Conservation (phyloP, 2,329 filamentous ascomycete species). For the Penicillium sp. region DNA sequence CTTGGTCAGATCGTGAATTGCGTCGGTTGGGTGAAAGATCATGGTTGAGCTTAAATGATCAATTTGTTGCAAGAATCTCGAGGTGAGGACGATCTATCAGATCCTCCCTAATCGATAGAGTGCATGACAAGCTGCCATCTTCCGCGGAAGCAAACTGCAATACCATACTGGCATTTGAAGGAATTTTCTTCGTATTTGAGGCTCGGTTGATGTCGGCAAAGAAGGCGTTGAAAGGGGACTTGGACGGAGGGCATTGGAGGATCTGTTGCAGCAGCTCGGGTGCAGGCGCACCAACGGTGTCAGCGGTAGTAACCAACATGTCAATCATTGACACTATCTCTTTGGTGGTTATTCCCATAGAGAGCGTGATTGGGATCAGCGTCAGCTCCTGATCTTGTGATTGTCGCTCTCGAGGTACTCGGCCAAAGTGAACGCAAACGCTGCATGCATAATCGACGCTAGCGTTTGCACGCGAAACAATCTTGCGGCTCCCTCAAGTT, state of each 20-base stretch:
- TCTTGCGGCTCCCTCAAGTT: not conserved
- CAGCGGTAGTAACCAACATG: not conserved
- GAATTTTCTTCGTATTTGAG: not conserved
- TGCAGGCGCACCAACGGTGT: not conserved
- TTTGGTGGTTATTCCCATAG: not conserved
- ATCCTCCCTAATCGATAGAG: not conserved
- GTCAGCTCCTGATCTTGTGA: not conserved
- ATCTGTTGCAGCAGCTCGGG: not conserved
- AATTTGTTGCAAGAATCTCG: not conserved
- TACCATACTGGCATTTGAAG: not conserved
- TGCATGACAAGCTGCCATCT: not conserved
- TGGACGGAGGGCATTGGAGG: not conserved
- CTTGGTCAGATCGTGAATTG: not conserved
- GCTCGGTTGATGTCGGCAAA: not conserved
- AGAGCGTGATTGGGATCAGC: not conserved
- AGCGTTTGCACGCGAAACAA: not conserved
- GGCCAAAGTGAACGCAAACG: constrained; percentile 19
- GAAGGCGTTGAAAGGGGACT: not conserved
- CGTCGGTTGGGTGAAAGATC: not conserved
- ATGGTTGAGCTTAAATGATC: not conserved
- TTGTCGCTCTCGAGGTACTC: constrained; percentile 19
- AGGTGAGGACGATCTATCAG: not conserved
- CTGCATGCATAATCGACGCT: constrained; percentile 6
- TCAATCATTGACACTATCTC: not conserved
- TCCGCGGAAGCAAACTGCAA: not conserved